Base-by-base conservation (phyloP, 2,329 filamentous ascomycete species). In the Grosmannia serpens region DNA sequence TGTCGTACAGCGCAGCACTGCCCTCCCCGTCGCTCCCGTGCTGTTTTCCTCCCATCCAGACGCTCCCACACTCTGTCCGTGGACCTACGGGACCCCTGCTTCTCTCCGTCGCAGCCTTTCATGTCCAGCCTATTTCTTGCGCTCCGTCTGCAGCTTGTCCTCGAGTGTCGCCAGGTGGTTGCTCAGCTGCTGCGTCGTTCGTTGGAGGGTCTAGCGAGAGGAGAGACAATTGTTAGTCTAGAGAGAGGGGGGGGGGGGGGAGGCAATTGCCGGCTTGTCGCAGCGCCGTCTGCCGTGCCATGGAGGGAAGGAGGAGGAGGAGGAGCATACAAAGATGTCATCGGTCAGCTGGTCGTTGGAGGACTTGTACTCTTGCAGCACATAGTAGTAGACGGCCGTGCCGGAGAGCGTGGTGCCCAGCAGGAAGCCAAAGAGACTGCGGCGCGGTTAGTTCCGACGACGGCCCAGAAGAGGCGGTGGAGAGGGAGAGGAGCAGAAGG, bases 271-370 rank as follows among this genome's bases (percentile, higher is more conserved):
- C 35, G 17, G 13, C 13, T 13, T 13, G 35, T 6, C 35, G 35
- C 35, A 17, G 4, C 4, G 13, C 35, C 35, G 35, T 38, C 35
- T 17, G 35, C 35, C 35, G 17, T 38, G 13, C 35, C 35, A 38
- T 17, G 33, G 17, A 7, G 38, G 4, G 38, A 17, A 4, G 15
- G 38, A 41, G 5, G 38, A 5, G 38, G 17, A 41, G 4, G 38
- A 41, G 38, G 38, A 24, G 26, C 89, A 73, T 82, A 96, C 92
- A 74, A 92, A 92, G 71, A 97, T 96, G 74, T 97, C 92, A 75
- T 96, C 91, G 61, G 87, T 92, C 74, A 97, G 77, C 69, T 96
- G 81, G 75, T 95, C 89, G 76, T 96, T 97, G 65, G 90, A 89
- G 50, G 91, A 80, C 75, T 91, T 90, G 78, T 96, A 97, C 73